These are phyloP conservation scores for Rosa hybrid DNA, from an alignment of 331 rosid species.

Conservation along the genomic window DNA sequence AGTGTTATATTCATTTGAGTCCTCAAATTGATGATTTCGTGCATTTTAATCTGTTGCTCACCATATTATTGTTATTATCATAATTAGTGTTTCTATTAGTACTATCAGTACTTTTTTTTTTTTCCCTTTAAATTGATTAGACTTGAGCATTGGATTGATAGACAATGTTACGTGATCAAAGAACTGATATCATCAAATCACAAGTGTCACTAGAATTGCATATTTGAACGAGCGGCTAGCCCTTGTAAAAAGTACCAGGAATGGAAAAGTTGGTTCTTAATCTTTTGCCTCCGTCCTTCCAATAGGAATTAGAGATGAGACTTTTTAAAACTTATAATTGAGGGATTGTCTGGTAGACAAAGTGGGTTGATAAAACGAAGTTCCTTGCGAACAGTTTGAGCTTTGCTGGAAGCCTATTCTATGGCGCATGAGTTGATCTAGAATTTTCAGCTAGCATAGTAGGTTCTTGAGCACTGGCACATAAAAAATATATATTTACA, in stretches of 20 bases:
- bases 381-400: neutral
- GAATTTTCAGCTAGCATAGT: neutral
- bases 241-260: neutral
- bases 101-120: neutral
- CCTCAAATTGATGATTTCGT: neutral
- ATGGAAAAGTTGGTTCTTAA: neutral
- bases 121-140: neutral
- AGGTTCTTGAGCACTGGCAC: neutral
- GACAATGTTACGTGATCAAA: neutral
- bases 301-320: neutral
- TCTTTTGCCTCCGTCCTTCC: too few species aligned
- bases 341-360: neutral
- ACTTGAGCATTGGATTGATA: neutral
- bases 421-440: neutral
- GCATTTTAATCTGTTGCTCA: neutral
- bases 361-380: neutral
- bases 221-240: neutral
- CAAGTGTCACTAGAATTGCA: constrained; percentile 7
- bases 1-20: neutral
- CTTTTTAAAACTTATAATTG: neutral
- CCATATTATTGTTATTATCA: neutral
- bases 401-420: neutral
- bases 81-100: neutral
- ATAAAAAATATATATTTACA: neutral
- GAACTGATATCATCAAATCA: neutral